A percentile compares a stretch with the other conserved stretches of the same genome.
phyloP scores from a whole-genome alignment of 2,329 filamentous ascomycete genomes.

The Penicillium italicum region DNA sequence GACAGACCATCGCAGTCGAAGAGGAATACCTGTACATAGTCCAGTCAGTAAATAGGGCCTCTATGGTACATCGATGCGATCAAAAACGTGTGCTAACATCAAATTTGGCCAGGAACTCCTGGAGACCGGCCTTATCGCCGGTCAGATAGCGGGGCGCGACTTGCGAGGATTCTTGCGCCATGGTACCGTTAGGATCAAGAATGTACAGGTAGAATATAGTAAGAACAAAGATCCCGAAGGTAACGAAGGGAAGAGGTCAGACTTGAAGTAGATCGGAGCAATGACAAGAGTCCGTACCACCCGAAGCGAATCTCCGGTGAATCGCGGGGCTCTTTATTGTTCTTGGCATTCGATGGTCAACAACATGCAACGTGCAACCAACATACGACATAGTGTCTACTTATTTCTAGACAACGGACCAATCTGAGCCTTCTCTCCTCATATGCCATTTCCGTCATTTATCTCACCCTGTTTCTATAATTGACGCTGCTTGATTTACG shows the following conservation, averaged over 20 bases:
- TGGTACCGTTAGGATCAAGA: neutral
- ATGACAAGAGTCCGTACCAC: conserved; percentile 8
- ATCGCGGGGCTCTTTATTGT: conserved; percentile 13
- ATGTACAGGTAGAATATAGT: neutral
- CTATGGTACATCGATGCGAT: neutral
- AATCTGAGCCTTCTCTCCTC: conserved; percentile 3
- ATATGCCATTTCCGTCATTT: neutral
- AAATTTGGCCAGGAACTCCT: conserved; percentile 82
- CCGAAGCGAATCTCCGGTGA: conserved; percentile 23
- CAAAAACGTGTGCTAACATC: conserved; percentile 64
- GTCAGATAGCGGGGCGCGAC: conserved; percentile 60
- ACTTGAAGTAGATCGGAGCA: neutral
- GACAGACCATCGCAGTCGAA: conserved; percentile 91
- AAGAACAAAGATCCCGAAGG: neutral
- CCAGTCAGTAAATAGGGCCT: conserved; percentile 17
- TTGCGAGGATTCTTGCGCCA: conserved; percentile 10
- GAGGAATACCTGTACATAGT: conserved; percentile 67
- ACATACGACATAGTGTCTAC: neutral
- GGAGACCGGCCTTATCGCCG: conserved; percentile 71
- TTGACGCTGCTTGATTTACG: conserved; percentile 18
- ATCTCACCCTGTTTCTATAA: conserved; percentile 2
- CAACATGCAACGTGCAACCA: neutral
- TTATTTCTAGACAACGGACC: neutral
- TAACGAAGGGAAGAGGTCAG: neutral
- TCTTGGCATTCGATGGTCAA: conserved; percentile 1